Conservation (phyloP, 75 land plant species). For the Pinus albicaulis region DNA sequence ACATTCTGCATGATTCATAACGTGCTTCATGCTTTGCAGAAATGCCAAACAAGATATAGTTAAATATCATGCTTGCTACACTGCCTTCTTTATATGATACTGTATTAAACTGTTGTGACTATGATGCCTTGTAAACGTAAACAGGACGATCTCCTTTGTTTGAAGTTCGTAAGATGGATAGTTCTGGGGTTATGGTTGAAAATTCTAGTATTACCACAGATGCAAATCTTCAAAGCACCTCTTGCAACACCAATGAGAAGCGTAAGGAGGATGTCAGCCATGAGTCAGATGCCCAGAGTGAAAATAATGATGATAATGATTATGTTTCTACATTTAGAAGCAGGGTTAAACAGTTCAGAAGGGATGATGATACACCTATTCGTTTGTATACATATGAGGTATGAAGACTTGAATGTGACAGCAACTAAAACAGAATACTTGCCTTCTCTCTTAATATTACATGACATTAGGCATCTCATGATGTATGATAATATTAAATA, state of each 20-base stretch:
- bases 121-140: slow-evolving; percentile 2
- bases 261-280: neutral
- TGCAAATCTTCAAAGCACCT: neutral
- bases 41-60: neutral
- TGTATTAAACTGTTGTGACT: neutral
- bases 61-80: neutral
- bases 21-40: neutral
- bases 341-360: slow-evolving; percentile 12
- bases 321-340: slow-evolving; percentile 19
- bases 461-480: neutral
- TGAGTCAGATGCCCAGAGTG: slow-evolving; percentile 15
- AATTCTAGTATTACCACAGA: neutral
- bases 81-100: neutral
- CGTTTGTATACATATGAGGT: slow-evolving; percentile 78
- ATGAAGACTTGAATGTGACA: neutral
- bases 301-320: slow-evolving; percentile 15
- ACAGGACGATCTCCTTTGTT: slow-evolving; percentile 65
- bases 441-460: neutral
- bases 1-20: neutral
- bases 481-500: neutral
- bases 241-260: slow-evolving; percentile 2
- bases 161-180: slow-evolving; percentile 62
- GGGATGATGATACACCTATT: slow-evolving; percentile 28
- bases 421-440: neutral
- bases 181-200: neutral